phyloP scores from a whole-genome alignment of 306 rosid genomes.

The Canavalia ensiformis region DNA sequence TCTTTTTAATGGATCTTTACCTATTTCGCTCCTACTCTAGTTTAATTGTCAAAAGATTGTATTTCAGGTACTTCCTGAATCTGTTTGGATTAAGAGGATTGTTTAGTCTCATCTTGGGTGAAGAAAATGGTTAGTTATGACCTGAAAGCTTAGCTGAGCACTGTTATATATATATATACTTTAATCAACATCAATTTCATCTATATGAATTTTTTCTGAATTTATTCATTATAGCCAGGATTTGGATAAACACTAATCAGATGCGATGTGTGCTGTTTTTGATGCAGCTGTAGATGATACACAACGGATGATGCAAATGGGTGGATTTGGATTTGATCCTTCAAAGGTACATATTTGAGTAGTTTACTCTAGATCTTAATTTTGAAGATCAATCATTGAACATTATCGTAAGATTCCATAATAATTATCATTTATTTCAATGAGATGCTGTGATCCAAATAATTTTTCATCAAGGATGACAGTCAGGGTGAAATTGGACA shows the following conservation, averaged over 20 bases:
- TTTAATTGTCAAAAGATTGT: slow-evolving; percentile 39
- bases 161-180: neutral
- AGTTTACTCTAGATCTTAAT: slow-evolving; percentile 26
- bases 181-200: slow-evolving; percentile 1
- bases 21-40: slow-evolving; percentile 27
- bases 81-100: slow-evolving; percentile 96
- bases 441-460: neutral
- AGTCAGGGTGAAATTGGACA: neutral
- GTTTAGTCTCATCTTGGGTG: slow-evolving; percentile 98
- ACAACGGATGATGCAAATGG: slow-evolving; percentile 99
- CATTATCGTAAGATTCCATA: slow-evolving; percentile 14
- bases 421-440: neutral
- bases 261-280: slow-evolving; percentile 44
- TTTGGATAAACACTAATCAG: slow-evolving; percentile 26
- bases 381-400: slow-evolving; percentile 28
- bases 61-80: slow-evolving; percentile 94
- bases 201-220: slow-evolving; percentile 11
- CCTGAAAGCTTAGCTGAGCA: neutral
- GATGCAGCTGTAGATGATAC: slow-evolving; percentile 95
- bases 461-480: neutral
- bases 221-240: slow-evolving; percentile 11
- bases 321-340: slow-evolving; percentile 97
- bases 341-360: slow-evolving; percentile 71
- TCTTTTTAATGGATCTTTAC: slow-evolving; percentile 37
- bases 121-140: slow-evolving; percentile 91